A percentile compares a stretch with the other conserved stretches of the same genome.
Evolutionary conservation across 2,329 filamentous ascomycete genomes (phyloP).

Genomic region (Berkeleyomyces basicola): DNA sequence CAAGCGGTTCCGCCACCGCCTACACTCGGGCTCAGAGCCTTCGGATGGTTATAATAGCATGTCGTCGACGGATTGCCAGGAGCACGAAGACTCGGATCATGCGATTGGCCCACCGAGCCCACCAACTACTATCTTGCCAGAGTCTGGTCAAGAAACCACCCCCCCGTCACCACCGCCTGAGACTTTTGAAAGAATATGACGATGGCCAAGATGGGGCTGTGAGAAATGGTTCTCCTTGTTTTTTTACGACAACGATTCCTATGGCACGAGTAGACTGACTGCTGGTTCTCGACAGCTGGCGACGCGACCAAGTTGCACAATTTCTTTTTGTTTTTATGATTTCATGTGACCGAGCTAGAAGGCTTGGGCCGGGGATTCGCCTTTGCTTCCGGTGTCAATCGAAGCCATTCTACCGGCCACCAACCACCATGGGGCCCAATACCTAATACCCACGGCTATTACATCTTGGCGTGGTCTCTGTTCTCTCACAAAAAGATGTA

Average conservation of each 20-base stretch:
- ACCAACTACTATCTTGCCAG: not conserved
- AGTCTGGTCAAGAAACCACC: not conserved
- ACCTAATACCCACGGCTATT: not conserved
- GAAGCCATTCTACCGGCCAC: no score
- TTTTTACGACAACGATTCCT: not conserved
- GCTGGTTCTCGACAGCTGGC: not conserved
- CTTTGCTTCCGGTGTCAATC: not conserved
- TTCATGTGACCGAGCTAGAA: not conserved
- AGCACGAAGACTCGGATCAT: conserved; percentile 20
- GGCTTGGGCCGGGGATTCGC: not conserved
- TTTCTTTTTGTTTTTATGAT: not conserved
- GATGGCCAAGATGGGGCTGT: not conserved
- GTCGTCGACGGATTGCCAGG: conserved; percentile 19
- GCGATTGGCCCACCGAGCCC: not conserved
- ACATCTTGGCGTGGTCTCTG: not conserved
- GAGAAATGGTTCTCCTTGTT: not conserved
- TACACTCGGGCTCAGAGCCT: conserved; percentile 21
- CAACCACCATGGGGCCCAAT: not conserved
- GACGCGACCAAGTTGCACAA: not conserved
- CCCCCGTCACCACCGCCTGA: not conserved
- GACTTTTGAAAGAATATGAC: not conserved
- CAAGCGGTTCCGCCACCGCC: conserved; percentile 21
- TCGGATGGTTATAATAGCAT: conserved; percentile 31
- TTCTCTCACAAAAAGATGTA: no score
- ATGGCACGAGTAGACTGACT: not conserved